Conservation (phyloP, 495 filamentous ascomycete genomes). For the Pyrenopolyporus hunteri region DNA sequence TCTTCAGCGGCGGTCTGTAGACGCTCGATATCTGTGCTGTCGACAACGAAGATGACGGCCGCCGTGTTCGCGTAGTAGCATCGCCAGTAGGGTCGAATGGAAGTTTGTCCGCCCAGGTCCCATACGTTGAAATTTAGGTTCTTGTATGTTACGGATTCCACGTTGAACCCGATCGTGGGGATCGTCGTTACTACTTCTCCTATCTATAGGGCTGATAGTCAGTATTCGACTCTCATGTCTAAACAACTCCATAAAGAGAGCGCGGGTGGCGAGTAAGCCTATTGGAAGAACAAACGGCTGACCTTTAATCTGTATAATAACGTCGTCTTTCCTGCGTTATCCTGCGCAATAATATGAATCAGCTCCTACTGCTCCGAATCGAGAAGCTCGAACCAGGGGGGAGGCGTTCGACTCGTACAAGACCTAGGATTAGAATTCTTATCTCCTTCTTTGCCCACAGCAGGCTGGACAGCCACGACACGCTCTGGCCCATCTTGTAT, state of each 20-base stretch:
- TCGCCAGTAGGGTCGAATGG: slow-evolving; percentile 96
- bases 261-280: not conserved
- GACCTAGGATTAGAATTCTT: slow-evolving; percentile 90
- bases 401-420: slow-evolving; percentile 65
- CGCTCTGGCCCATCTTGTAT: slow-evolving; percentile 75
- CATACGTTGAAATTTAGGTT: slow-evolving; percentile 99
- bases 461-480: slow-evolving; percentile 76
- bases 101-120: slow-evolving; percentile 97
- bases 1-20: slow-evolving; percentile 91
- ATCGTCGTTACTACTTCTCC: slow-evolving; percentile 99
- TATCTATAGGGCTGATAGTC: slow-evolving; percentile 63
- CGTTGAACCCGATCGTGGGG: slow-evolving; percentile 98
- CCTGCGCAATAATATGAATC: slow-evolving; percentile 58
- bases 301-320: slow-evolving; percentile 96
- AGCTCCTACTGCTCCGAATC: slow-evolving; percentile 14
- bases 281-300: slow-evolving; percentile 29
- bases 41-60: slow-evolving; percentile 98
- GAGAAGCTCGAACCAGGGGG: slow-evolving; percentile 25
- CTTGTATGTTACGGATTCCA: slow-evolving; percentile 95
- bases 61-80: slow-evolving; percentile 99
- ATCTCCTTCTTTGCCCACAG: slow-evolving; percentile 97
- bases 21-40: slow-evolving; percentile 95
- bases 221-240: slow-evolving; percentile 2
- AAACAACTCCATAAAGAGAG: not conserved
- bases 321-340: slow-evolving; percentile 98